phyloP scores from a whole-genome alignment of 2,329 filamentous ascomycete species.

The Paecilomyces dactylethromorphus region DNA sequence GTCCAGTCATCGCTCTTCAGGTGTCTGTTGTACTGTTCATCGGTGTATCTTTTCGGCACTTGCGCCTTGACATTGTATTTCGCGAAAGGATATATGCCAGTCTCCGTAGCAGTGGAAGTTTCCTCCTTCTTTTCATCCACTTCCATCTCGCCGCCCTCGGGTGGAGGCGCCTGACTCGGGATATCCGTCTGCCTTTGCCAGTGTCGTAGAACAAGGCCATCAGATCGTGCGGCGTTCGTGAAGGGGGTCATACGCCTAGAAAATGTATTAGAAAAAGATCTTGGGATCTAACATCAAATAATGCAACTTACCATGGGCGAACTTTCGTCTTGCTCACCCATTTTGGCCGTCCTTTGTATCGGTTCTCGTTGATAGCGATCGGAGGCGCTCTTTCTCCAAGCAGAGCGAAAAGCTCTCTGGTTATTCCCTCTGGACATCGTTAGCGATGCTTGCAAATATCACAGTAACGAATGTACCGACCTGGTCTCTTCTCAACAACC shows the following conservation, averaged over 20 bases:
- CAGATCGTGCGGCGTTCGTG: constrained; percentile 67
- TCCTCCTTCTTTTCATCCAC: constrained; percentile 32
- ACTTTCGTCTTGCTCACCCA: constrained; percentile 39
- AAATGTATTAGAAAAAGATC: constrained; percentile 28
- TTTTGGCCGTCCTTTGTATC: constrained; percentile 46
- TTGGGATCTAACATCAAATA: constrained; percentile 51
- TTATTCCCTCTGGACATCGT: constrained; percentile 39
- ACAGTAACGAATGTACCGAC: constrained; percentile 29
- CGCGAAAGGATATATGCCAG: constrained; percentile 55
- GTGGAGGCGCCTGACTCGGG: constrained; percentile 24
- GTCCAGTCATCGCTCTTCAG: constrained; percentile 75
- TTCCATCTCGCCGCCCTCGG: constrained; percentile 32
- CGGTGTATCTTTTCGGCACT: constrained; percentile 68
- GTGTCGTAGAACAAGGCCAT: constrained; percentile 67
- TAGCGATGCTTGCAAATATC: constrained; percentile 5
- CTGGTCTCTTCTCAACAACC: constrained; percentile 51
- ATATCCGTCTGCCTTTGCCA: constrained; percentile 64
- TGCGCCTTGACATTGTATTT: constrained; percentile 82
- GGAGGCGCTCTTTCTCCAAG: constrained; percentile 47
- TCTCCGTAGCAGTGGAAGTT: constrained; percentile 21
- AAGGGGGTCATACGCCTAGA: constrained; percentile 67
- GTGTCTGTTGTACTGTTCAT: constrained; percentile 75
- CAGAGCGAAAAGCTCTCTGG: constrained; percentile 44
- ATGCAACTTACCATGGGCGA: constrained; percentile 40
- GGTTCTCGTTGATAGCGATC: constrained; percentile 46